These are phyloP conservation scores for Tanacetum coccineum DNA, from an alignment of 129 eudicot species.

Conservation along the genomic window DNA sequence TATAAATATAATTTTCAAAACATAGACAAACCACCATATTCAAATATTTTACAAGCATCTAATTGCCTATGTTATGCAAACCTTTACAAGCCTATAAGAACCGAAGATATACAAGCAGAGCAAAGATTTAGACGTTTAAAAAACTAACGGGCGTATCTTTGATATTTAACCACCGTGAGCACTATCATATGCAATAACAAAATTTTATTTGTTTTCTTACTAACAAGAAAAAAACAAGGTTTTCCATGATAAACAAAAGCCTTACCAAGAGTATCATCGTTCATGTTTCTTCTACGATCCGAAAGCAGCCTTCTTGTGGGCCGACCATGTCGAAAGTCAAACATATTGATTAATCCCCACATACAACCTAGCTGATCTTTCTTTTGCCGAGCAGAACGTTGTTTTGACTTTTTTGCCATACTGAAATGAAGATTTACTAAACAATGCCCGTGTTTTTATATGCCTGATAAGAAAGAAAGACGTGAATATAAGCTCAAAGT, in stretches of 20 bases:
- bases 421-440: slow-evolving; percentile 2
- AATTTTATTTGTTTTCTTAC: too few relatives aligned
- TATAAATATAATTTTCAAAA: too few relatives aligned
- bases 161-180: not conserved
- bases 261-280: slow-evolving; percentile 47
- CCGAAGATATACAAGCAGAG: not conserved
- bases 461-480: slow-evolving; percentile 35
- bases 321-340: slow-evolving; percentile 80
- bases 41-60: not conserved
- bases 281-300: slow-evolving; percentile 46
- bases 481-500: slow-evolving; percentile 13
- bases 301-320: slow-evolving; percentile 58
- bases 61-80: not conserved
- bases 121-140: not conserved
- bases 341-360: slow-evolving; percentile 71
- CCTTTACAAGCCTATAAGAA: not conserved
- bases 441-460: slow-evolving; percentile 14
- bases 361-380: slow-evolving; percentile 80
- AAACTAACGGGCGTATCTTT: not conserved
- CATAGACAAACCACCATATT: too few relatives aligned
- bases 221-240: not conserved
- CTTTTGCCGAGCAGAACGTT: slow-evolving; percentile 46
- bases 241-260: slow-evolving; percentile 13
- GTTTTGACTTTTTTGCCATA: slow-evolving; percentile 77
- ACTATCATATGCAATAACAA: too few relatives aligned